Evolutionary conservation across 2,329 filamentous ascomycete species (phyloP), one percentile per base, ranked within the genome.

Genomic region (Colletotrichum camelliae): DNA sequence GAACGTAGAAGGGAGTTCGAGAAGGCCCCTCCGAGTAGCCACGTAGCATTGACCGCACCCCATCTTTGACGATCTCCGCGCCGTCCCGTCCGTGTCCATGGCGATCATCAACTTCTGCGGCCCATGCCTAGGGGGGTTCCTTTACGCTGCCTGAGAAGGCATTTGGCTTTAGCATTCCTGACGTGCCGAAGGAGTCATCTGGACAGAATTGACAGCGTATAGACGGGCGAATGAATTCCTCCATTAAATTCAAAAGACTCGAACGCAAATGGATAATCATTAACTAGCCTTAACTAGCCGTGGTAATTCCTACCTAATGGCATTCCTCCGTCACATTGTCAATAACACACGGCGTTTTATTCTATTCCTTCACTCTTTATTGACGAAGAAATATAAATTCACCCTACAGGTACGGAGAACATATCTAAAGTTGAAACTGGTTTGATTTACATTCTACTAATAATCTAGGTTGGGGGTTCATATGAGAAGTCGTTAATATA

Each of bases 401-500:
- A n/a, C n/a, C n/a, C n/a, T n/a, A n/a, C n/a, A n/a, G n/a, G n/a
- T n/a, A n/a, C n/a, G n/a, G 35, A 31, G 2, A 39, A 2, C 4
- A 18, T 43, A 2, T 18, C 2, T 2, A n/a, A 8, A 10, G 15
- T n/a, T 1, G 1, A 43, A 1, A 3, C 1, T 5, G 4, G 4
- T 10, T 12, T 48, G 0, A 48, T 0, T 13, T 21, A 2, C 5
- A 13, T 21, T 21, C 8, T 2, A 13, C n/a, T n/a, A n/a, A n/a
- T n/a, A n/a, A n/a, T n/a, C n/a, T 4, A 21, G 18, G 43, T 13
- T 7, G 2, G 7, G 7, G 21, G 1, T 18, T 13, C 18, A 0
- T 13, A 7, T 4, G 3, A 48, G 0, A 48, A 3, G 18, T 6
- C 8, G 9, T n/a, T 2, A 0, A 7, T 13, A 7, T 3, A 0